A percentile compares a stretch with the other conserved stretches of the same genome.
Evolutionary conservation across 2,329 filamentous ascomycete species (phyloP).

Genomic region (Teratosphaeria destructans): DNA sequence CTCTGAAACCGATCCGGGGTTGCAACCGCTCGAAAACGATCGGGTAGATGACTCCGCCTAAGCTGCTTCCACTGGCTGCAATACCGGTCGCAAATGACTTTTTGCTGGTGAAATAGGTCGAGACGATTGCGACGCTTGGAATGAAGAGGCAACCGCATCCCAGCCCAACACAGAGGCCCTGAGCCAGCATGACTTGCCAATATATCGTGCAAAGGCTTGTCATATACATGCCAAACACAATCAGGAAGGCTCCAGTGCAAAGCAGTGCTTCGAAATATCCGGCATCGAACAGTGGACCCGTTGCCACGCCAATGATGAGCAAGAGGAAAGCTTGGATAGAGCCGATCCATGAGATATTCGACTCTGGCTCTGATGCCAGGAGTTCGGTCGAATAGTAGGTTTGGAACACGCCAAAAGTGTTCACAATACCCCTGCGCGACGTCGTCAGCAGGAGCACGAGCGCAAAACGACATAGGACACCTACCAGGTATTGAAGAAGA

Average conservation of each 20-base stretch:
- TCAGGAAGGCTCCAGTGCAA: conserved; percentile 15
- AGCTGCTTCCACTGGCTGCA: conserved; percentile 2
- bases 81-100: conserved; percentile 3
- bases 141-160: conserved; percentile 39
- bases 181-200: conserved; percentile 40
- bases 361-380: conserved; percentile 28
- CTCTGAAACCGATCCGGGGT: neutral
- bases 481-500: conserved; percentile 38
- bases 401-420: conserved; percentile 27
- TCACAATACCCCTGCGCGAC: conserved; percentile 13
- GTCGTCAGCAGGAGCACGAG: neutral
- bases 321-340: conserved; percentile 38
- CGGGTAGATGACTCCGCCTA: neutral
- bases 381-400: conserved; percentile 38
- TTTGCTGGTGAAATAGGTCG: conserved; percentile 2
- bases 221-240: neutral
- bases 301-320: conserved; percentile 34
- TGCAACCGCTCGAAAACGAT: neutral
- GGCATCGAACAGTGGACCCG: conserved; percentile 39
- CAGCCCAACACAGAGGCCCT: conserved; percentile 26
- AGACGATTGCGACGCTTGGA: conserved; percentile 34
- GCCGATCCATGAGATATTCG: conserved; percentile 42
- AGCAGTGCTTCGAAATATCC: conserved; percentile 35
- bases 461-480: neutral
- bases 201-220: conserved; percentile 20